These are phyloP conservation scores for Brassica carinata DNA, from an alignment of 345 rosid species.

Conservation along the genomic window DNA sequence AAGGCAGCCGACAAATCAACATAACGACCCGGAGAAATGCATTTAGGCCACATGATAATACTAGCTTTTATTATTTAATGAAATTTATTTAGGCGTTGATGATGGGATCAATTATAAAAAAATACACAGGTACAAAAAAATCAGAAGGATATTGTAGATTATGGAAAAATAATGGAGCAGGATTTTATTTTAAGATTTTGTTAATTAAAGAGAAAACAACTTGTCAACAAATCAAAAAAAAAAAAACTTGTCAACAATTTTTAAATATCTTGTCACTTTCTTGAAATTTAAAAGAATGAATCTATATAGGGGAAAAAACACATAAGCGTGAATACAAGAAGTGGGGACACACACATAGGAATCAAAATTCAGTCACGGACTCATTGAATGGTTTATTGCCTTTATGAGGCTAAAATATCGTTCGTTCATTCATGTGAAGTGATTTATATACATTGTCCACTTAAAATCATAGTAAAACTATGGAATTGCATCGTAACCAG, in stretches of 20 bases:
- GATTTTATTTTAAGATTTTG: conserved; percentile 24
- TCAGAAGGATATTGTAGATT: conserved; percentile 10
- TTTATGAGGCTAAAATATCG: conserved; percentile 14
- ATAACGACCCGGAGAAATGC: conserved; percentile 22
- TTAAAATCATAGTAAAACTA: background rate
- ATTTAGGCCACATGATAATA: conserved; percentile 16
- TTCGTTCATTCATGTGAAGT: conserved; percentile 21
- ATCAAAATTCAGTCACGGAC: conserved; percentile 36
- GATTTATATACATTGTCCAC: background rate
- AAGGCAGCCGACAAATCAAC: conserved; percentile 23
- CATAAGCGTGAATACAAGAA: background rate
- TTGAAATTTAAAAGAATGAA: background rate
- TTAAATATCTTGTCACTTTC: conserved; percentile 21
- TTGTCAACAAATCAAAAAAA: conserved; percentile 29
- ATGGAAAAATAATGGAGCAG: conserved; percentile 28
- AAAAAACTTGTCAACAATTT: conserved; percentile 35
- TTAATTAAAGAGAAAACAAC: conserved; percentile 34
- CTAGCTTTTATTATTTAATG: conserved; percentile 2
- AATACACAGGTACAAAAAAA: conserved; percentile 8
- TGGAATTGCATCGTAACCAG: background rate
- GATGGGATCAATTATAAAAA: background rate
- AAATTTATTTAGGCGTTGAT: conserved; percentile 11
- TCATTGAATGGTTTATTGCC: conserved; percentile 14
- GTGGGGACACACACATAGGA: conserved; percentile 30
- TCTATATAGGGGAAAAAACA: background rate